Percentiles rank a stretch among this genome's conserved stretches.
Conservation (phyloP, 2,329 filamentous ascomycete genomes). For the Aspergillus calidoustus region DNA sequence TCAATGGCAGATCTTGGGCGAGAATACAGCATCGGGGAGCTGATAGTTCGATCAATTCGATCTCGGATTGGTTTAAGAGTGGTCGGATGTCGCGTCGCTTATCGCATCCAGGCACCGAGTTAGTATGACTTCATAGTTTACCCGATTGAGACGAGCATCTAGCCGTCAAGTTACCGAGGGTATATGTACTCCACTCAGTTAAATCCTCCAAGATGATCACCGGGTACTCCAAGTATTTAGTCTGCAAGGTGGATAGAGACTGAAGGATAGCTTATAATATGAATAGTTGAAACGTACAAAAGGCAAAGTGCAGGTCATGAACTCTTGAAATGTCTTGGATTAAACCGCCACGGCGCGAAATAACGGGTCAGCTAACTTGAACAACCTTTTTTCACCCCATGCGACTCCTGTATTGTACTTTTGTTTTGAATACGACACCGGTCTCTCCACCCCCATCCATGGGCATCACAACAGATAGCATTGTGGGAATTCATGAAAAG, state of each 20-base stretch:
- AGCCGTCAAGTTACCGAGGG: neutral
- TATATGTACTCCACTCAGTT: neutral
- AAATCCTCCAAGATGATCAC: neutral
- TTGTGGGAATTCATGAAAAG: conserved; percentile 42
- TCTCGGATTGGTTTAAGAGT: too few relatives aligned
- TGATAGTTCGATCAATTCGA: neutral
- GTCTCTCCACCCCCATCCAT: conserved; percentile 34
- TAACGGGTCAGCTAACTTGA: conserved; percentile 47
- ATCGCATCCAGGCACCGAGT: neutral
- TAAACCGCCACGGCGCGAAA: conserved; percentile 49
- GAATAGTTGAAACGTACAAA: conserved; percentile 6
- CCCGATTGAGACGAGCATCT: neutral
- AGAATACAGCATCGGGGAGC: neutral
- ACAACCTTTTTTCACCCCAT: conserved; percentile 47
- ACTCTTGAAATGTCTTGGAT: conserved; percentile 47
- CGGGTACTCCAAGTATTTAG: too few relatives aligned
- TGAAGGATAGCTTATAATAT: neutral
- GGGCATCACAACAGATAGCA: conserved; percentile 40
- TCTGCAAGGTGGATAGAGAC: neutral
- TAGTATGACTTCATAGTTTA: neutral
- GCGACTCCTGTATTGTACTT: conserved; percentile 45
- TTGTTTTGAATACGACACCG: conserved; percentile 36
- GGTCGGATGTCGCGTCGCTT: neutral
- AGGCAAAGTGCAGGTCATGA: conserved; percentile 36
- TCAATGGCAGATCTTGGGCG: neutral